These are phyloP conservation scores for Pythium folliculosum DNA, from an alignment of 352 stramenopile genomes.

Conservation along the genomic window DNA sequence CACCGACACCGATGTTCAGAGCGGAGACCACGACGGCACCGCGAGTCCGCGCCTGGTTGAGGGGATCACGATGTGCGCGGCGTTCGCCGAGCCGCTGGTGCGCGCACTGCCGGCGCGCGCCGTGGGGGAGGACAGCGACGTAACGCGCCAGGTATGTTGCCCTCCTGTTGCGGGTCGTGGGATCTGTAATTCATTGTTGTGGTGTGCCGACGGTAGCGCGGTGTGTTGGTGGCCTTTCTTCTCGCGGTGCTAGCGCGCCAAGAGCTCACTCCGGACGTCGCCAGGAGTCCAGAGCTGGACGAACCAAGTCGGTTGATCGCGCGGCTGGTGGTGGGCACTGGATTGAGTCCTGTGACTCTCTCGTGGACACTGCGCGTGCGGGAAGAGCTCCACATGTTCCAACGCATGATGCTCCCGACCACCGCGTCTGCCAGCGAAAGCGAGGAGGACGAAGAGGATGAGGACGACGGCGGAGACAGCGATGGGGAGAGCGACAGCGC, in stretches of 20 bases:
- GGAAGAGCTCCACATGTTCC: constrained; percentile 49
- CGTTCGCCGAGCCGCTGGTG: constrained; percentile 33
- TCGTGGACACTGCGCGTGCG: constrained; percentile 55
- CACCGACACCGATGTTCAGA: constrained; percentile 5
- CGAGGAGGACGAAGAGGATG: constrained; percentile 12
- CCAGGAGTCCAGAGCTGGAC: not conserved
- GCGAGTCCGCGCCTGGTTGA: not conserved
- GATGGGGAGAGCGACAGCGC: constrained; percentile 10
- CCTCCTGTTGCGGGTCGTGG: too few species aligned
- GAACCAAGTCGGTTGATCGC: constrained; percentile 32
- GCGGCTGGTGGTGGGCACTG: constrained; percentile 31
- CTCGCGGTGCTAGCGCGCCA: constrained; percentile 20
- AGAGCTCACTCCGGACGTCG: constrained; percentile 6
- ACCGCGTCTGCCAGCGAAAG: constrained; percentile 23
- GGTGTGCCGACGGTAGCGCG: constrained; percentile 15
- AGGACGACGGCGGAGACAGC: constrained; percentile 25
- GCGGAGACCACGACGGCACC: too few species aligned
- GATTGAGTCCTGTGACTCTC: constrained; percentile 42
- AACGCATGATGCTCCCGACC: constrained; percentile 34
- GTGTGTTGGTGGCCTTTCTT: constrained; percentile 28
- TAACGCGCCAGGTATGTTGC: constrained; percentile 22
- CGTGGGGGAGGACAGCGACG: constrained; percentile 16
- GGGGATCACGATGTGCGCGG: constrained; percentile 20
- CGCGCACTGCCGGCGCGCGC: not conserved
- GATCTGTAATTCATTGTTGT: not conserved